Percentiles rank a stretch among this genome's conserved stretches.
These are phyloP conservation scores for Fusarium sp. DNA, from an alignment of 2,329 filamentous ascomycete genomes.

Conservation along the genomic window DNA sequence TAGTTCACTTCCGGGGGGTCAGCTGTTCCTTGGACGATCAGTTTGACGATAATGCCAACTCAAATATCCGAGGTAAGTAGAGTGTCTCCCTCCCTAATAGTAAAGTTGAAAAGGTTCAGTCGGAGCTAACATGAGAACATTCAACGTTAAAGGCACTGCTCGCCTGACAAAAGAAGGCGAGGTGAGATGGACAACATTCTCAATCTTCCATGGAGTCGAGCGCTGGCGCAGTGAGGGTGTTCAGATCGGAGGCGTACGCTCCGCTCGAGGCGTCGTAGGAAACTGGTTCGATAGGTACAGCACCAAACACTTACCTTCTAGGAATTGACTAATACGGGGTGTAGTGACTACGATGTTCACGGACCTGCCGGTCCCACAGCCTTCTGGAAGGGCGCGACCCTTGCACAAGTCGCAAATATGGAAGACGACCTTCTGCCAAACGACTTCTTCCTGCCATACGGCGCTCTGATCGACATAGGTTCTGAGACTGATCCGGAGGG, in stretches of 20 bases:
- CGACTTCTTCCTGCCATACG: slow-evolving; percentile 45
- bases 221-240: slow-evolving; percentile 81
- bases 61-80: slow-evolving; percentile 67
- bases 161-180: slow-evolving; percentile 74
- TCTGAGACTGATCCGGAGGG: slow-evolving; percentile 38
- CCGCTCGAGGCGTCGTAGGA: slow-evolving; percentile 74
- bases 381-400: slow-evolving; percentile 78
- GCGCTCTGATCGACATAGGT: slow-evolving; percentile 31
- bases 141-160: slow-evolving; percentile 62
- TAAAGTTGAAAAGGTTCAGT: not conserved
- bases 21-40: slow-evolving; percentile 65
- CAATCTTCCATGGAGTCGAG: slow-evolving; percentile 70
- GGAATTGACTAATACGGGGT: not conserved
- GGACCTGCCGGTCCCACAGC: slow-evolving; percentile 79
- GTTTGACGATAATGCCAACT: slow-evolving; percentile 76
- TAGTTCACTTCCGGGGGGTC: slow-evolving; percentile 74
- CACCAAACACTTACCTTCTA: not conserved
- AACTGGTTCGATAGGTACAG: slow-evolving; percentile 80
- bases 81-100: too few species aligned
- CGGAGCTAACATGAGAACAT: slow-evolving; percentile 35
- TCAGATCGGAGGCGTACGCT: slow-evolving; percentile 74
- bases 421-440: slow-evolving; percentile 46
- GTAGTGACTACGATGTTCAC: slow-evolving; percentile 70
- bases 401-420: slow-evolving; percentile 38
- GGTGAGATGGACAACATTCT: slow-evolving; percentile 77